Evolutionary conservation across 1,284 basidiomycete species (phyloP).

Genomic region (Ceraceosorus guamensis): DNA sequence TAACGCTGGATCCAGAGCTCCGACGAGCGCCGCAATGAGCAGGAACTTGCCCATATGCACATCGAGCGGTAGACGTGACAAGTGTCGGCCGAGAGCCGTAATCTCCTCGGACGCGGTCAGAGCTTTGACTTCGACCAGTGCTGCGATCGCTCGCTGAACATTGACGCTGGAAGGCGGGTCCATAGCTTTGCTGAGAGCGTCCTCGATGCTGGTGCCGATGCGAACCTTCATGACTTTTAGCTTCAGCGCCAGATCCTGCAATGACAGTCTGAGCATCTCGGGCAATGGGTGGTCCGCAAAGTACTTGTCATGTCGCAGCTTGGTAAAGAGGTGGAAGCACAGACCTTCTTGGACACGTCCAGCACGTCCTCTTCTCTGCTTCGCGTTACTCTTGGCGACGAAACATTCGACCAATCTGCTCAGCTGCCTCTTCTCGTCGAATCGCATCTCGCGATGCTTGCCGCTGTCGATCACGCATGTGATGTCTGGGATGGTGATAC

Average conservation of each 20-base stretch:
- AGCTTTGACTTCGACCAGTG: conserved; percentile 85
- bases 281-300: conserved; percentile 86
- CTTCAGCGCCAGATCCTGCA: conserved; percentile 86
- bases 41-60: conserved; percentile 95
- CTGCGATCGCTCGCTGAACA: conserved; percentile 81
- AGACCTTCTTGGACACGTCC: conserved; percentile 85
- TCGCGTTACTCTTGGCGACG: conserved; percentile 85
- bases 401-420: conserved; percentile 88
- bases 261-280: conserved; percentile 87
- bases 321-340: conserved; percentile 95
- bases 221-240: conserved; percentile 96
- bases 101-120: conserved; percentile 82
- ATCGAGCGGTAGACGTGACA: conserved; percentile 89
- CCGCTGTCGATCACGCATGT: conserved; percentile 96
- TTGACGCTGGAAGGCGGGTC: conserved; percentile 84
- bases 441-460: conserved; percentile 63
- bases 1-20: conserved; percentile 86
- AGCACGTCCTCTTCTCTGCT: conserved; percentile 82
- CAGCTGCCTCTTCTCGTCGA: conserved; percentile 95
- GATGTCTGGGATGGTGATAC: conserved; percentile 95
- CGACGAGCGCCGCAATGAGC: conserved; percentile 74
- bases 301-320: conserved; percentile 68
- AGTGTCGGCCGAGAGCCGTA: conserved; percentile 82
- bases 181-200: conserved; percentile 76
- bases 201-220: conserved; percentile 73